Evolutionary conservation across 176 grass and related monocot genomes (phyloP).

Genomic region (Musa acuminata): DNA sequence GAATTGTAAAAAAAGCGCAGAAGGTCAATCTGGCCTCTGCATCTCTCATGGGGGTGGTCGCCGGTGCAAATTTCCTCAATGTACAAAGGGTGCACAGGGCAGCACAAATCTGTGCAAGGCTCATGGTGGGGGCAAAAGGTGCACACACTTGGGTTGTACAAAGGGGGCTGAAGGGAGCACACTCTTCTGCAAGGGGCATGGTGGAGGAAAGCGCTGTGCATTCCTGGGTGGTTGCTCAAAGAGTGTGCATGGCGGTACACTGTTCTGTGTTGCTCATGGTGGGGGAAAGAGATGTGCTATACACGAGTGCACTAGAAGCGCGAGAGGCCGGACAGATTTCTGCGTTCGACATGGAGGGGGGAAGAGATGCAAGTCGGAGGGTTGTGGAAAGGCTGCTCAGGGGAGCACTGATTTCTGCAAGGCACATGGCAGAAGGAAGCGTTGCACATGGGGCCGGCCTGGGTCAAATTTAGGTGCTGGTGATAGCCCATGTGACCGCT

Average conservation of each 20-base stretch:
- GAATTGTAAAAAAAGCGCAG: neutral
- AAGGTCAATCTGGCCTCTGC: neutral
- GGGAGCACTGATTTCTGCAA: neutral
- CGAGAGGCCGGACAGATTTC: neutral
- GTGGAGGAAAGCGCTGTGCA: neutral
- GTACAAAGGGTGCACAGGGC: neutral
- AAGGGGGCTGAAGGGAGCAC: neutral
- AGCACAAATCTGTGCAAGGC: neutral
- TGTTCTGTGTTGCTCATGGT: neutral
- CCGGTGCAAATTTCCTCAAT: neutral
- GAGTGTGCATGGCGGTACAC: neutral
- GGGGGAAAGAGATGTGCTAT: neutral
- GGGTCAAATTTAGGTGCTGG: neutral
- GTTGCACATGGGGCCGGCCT: neutral
- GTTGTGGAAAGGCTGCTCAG: neutral
- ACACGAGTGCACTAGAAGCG: neutral
- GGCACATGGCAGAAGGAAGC: neutral
- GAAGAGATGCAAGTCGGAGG: constrained; percentile 1
- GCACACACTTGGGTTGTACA: neutral
- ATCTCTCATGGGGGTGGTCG: neutral
- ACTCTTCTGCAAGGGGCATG: neutral
- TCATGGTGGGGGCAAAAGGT: neutral
- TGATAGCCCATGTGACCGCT: neutral
- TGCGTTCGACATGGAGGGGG: neutral
- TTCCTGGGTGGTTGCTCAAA: neutral